Base-by-base conservation (phyloP, 2,329 filamentous ascomycete genomes). In the Fusarium tricinctum region DNA sequence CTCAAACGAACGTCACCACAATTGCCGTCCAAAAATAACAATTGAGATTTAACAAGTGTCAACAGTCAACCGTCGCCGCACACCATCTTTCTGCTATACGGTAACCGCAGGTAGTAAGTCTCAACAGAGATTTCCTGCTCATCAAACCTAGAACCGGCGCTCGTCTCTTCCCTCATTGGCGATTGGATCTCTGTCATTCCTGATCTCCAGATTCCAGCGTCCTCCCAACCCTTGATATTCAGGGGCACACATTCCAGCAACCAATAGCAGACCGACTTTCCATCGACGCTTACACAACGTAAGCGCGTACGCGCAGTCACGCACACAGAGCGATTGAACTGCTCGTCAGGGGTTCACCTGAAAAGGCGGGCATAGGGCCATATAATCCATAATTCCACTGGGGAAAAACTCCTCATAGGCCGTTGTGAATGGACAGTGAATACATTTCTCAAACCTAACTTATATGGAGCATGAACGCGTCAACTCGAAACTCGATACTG, bases 381-480 rank as follows among this genome's bases (percentile, higher is more conserved):
- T 33, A 48, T 28, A 26, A 26, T 26, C 26, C 26, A 26, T 26
- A 26, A 26, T 26, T 54, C 51, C 55, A 69, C 56, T 38, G 23
- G 14, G 14, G 42, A 12, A 17, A 43, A 51, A 46, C 17, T 17
- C 39, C 44, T 50, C 26, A 53, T 42, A 48, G 43, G 30, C 47
- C 43, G 44, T 57, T 63, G 44, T 57, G 32, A 69, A 44, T 68
- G 64, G 51, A 35, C 50, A 58, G 44, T 46, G 35, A 42, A 49
- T n/a, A 43, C 61, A 58, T 56, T 64, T 59, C 66, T 69, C 52
- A 66, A 69, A 69, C 66, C 54, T 62, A 40, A 56, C 45, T 46
- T 46, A 35, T 38, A 54, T 51, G 55, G 65, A 55, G 65, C 47
- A 61, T 68, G 52, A 44, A 69, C 66, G 66, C 66, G 66, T 69